Conservation (phyloP, 768 basidiomycete species). For the Tulasnella sp. region DNA sequence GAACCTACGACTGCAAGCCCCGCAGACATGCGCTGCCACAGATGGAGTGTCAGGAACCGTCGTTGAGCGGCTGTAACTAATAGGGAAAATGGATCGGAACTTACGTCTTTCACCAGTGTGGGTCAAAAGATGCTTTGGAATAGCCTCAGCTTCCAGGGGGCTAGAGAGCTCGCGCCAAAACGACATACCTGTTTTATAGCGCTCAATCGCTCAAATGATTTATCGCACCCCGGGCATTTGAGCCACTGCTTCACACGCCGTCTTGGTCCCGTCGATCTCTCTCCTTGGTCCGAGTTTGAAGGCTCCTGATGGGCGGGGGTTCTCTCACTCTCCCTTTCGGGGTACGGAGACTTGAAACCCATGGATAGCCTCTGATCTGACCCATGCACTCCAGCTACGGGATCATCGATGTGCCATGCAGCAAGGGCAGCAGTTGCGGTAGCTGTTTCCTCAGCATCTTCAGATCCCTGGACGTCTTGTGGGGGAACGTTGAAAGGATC, state of each 20-base stretch:
- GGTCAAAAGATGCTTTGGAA: background rate
- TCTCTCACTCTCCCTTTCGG: background rate
- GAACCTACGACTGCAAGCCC: slow-evolving; percentile 3
- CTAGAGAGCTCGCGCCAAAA: no score
- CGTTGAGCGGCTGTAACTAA: background rate
- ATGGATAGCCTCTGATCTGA: background rate
- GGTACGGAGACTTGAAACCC: background rate
- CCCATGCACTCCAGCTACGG: background rate
- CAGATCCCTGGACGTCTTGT: background rate
- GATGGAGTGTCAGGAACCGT: background rate
- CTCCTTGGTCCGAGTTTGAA: background rate
- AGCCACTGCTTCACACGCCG: background rate
- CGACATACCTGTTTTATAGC: slow-evolving; percentile 6
- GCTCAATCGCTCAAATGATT: background rate
- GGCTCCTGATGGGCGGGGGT: background rate
- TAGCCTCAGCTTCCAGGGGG: background rate
- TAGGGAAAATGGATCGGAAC: background rate
- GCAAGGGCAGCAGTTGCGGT: background rate
- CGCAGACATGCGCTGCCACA: slow-evolving; percentile 10
- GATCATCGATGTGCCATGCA: background rate
- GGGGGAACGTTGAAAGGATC: no score
- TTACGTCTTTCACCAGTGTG: slow-evolving; percentile 11
- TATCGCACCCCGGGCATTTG: background rate
- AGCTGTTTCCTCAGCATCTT: background rate
- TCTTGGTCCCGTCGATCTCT: background rate